phyloP scores from a whole-genome alignment of 2,329 filamentous ascomycete genomes.

The Parascedosporium putredinis region DNA sequence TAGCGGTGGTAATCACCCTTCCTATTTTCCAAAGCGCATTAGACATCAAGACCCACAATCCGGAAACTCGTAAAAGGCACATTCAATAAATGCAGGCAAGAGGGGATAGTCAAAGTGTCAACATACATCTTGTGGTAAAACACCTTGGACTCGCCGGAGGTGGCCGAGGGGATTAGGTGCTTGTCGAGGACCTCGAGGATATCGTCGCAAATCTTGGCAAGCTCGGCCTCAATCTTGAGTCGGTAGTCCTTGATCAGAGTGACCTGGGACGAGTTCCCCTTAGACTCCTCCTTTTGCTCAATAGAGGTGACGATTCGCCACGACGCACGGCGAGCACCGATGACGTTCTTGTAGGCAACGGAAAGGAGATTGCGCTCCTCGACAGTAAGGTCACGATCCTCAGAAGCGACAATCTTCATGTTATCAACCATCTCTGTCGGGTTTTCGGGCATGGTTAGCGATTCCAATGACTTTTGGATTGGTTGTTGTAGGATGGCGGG shows the following conservation, averaged over 20 bases:
- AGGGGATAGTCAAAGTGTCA: conserved; percentile 4
- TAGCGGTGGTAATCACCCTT: conserved; percentile 99
- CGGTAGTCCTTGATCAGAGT: conserved; percentile 94
- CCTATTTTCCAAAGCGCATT: conserved; percentile 42
- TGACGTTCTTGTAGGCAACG: conserved; percentile 98
- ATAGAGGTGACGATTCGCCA: conserved; percentile 98
- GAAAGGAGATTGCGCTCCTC: conserved; percentile 97
- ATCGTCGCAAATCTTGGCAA: conserved; percentile 95
- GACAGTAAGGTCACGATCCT: conserved; percentile 72
- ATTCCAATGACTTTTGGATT: conserved; percentile 12
- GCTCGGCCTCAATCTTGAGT: conserved; percentile 94
- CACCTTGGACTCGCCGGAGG: conserved; percentile 96
- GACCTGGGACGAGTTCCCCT: conserved; percentile 90
- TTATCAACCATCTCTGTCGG: conserved; percentile 94
- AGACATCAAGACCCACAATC: not conserved
- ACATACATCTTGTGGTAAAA: conserved; percentile 99
- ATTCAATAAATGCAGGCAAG: not conserved
- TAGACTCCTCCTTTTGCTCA: conserved; percentile 99
- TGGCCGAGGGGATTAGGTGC: conserved; percentile 86
- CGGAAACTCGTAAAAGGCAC: conserved; percentile 4
- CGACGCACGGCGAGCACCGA: conserved; percentile 89
- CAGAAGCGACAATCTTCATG: conserved; percentile 96
- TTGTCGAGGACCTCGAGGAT: conserved; percentile 91
- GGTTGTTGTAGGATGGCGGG: conserved; percentile 1
- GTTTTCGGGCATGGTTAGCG: conserved; percentile 3